phyloP scores from a whole-genome alignment of 371 early-diverging fungal species.

The Mortierella sp. region DNA sequence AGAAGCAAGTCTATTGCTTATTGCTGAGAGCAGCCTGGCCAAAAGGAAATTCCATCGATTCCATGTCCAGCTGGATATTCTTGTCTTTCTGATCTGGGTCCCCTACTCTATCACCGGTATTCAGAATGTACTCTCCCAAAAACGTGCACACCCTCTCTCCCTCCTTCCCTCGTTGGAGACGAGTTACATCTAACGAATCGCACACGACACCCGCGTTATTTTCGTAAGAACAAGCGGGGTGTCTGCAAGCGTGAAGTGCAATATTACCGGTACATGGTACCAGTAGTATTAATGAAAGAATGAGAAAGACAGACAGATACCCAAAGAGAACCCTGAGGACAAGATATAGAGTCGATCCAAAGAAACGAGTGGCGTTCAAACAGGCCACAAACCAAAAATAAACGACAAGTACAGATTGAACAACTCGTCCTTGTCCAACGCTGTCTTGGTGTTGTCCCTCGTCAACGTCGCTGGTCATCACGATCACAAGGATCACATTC shows the following conservation, averaged over 20 bases:
- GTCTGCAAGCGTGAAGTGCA: no score
- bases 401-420: slow-evolving; percentile 74
- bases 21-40: background rate
- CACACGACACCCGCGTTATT: no score
- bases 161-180: no score
- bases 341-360: slow-evolving; percentile 79
- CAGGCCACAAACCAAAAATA: slow-evolving; percentile 83
- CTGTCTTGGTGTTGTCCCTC: background rate
- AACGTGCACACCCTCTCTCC: background rate
- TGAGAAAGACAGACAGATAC: background rate
- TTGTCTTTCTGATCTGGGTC: background rate
- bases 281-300: no score
- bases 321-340: slow-evolving; percentile 64
- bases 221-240: no score
- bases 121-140: background rate
- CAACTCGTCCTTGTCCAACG: slow-evolving; percentile 18
- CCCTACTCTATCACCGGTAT: background rate
- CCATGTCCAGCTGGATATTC: background rate
- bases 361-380: slow-evolving; percentile 79
- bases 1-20: background rate
- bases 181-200: no score
- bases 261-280: no score
- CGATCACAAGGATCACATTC: slow-evolving; percentile 81
- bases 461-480: slow-evolving; percentile 55
- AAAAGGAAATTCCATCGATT: background rate